Evolutionary conservation across 164 flowering plant genomes (phyloP).

Genomic region (Cinnamomum chago): DNA sequence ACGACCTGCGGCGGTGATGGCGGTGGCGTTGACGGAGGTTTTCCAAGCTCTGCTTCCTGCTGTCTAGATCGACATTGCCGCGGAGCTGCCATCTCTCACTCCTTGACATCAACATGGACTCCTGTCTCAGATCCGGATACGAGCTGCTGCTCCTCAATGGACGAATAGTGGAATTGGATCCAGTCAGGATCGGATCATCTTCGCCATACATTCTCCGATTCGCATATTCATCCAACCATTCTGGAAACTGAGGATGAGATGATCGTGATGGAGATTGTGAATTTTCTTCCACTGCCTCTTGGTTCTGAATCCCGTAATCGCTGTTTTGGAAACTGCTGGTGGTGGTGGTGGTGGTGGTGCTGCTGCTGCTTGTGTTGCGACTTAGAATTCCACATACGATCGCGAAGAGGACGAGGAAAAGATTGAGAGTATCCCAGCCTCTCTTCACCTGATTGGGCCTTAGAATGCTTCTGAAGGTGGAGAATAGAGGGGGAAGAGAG

Average conservation of each 20-base stretch:
- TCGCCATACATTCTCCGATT: slow-evolving; percentile 15
- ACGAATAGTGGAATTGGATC: not conserved
- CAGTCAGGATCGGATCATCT: not conserved
- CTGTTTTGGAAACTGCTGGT: not conserved
- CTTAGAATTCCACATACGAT: slow-evolving; percentile 66
- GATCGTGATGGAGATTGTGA: not conserved
- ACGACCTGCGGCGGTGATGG: not conserved
- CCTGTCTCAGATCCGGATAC: slow-evolving; percentile 65
- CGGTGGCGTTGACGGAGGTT: slow-evolving; percentile 7
- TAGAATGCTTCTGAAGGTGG: slow-evolving; percentile 33
- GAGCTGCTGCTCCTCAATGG: slow-evolving; percentile 60
- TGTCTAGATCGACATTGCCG: slow-evolving; percentile 52
- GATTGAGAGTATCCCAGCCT: slow-evolving; percentile 60
- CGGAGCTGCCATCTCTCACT: slow-evolving; percentile 35
- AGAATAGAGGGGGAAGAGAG: slow-evolving; percentile 43
- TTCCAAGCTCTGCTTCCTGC: slow-evolving; percentile 9
- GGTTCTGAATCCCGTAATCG: too few relatives aligned
- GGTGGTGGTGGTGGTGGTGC: slow-evolving; percentile 1
- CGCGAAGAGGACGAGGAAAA: slow-evolving; percentile 62
- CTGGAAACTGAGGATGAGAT: slow-evolving; percentile 11
- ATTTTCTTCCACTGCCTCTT: too few relatives aligned
- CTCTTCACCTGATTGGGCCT: slow-evolving; percentile 40
- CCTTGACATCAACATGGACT: slow-evolving; percentile 21
- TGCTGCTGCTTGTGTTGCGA: slow-evolving; percentile 1
- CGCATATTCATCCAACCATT: slow-evolving; percentile 31